phyloP scores from a whole-genome alignment of 108 stramenopile genomes.

The Fragilaria crotonensis region DNA sequence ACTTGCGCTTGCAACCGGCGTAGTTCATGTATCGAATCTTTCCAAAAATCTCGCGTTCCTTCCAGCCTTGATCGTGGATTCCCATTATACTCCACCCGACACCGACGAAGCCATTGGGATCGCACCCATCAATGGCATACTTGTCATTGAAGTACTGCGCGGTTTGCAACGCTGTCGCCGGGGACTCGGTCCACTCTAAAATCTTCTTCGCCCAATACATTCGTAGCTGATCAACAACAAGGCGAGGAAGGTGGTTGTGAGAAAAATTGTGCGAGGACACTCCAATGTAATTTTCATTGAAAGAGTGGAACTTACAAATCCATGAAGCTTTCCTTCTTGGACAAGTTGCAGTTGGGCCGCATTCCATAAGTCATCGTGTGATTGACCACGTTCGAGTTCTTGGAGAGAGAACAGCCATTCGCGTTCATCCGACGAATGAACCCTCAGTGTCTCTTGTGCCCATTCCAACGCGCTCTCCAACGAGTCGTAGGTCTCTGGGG shows the following conservation, averaged over 20 bases:
- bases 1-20: conserved; percentile 92
- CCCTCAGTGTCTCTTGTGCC: conserved; percentile 86
- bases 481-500: conserved; percentile 82
- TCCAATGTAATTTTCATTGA: background rate
- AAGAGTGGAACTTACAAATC: conserved; percentile 57
- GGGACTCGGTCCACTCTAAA: conserved; percentile 92
- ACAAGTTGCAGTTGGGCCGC: conserved; percentile 94
- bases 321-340: conserved; percentile 93
- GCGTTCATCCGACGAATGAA: conserved; percentile 82
- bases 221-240: conserved; percentile 45
- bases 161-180: conserved; percentile 73
- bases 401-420: conserved; percentile 76
- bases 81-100: conserved; percentile 96
- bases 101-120: conserved; percentile 98
- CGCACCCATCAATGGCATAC: conserved; percentile 93
- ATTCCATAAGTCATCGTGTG: conserved; percentile 99
- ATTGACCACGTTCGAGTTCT: conserved; percentile 77
- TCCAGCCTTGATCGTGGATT: conserved; percentile 91
- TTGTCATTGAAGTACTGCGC: conserved; percentile 95
- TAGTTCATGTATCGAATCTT: conserved; percentile 99
- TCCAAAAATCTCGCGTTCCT: conserved; percentile 91
- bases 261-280: background rate
- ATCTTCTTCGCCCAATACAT: conserved; percentile 99
- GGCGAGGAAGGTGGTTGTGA: background rate
- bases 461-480: conserved; percentile 83